Base-by-base conservation (phyloP, 768 basidiomycete species). In the Trichaptum fuscoviolaceum region DNA sequence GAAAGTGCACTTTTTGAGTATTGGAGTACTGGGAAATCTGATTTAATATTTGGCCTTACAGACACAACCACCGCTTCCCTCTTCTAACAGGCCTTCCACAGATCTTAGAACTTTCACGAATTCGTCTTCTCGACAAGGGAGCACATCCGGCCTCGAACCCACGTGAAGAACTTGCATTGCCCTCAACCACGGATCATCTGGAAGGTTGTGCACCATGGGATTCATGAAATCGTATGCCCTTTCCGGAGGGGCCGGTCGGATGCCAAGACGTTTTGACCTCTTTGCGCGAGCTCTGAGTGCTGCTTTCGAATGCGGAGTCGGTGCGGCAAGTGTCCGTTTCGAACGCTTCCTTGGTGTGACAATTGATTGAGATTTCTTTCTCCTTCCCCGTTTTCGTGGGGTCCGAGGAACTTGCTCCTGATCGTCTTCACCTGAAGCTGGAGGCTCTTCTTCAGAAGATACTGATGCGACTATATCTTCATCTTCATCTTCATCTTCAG, bases 161-260 rank as follows among this genome's bases (percentile, higher is more conserved):
- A 99, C 97, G 74, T 99, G 97, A 62, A 99, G 75, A 15, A 93
- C 85, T 73, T 95, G 89, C 88, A 96, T 92, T 7, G 93, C 90
- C 9, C 94, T 84, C 64, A 95, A 75, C 87, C 92, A 96, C 1
- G 93, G 88, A 71, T 96, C 91, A 52, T 82, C 74, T 1, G 90
- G 88, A 2, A 93, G 75, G 68, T 83, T 84, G 26, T 79, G 80
- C 73, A 84, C 69, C 23, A 25, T 61, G 71, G 76, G 70, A 79
- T 63, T 64, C 81, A 68, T 74, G 74, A 68, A 68, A 62, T 78
- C 77, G 68, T 74, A 75, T 23, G 76, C 73, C 20, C 74, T 68
- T 64, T 78, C 77, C 1, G 76, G 76, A 18, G 76, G 71, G 58
- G 76, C 76, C 70, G 81, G 73, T 63, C 76, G 76, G 62, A 78